Conservation (phyloP, 176 grass and related monocot genomes). For the Saccharum spontaneum region DNA sequence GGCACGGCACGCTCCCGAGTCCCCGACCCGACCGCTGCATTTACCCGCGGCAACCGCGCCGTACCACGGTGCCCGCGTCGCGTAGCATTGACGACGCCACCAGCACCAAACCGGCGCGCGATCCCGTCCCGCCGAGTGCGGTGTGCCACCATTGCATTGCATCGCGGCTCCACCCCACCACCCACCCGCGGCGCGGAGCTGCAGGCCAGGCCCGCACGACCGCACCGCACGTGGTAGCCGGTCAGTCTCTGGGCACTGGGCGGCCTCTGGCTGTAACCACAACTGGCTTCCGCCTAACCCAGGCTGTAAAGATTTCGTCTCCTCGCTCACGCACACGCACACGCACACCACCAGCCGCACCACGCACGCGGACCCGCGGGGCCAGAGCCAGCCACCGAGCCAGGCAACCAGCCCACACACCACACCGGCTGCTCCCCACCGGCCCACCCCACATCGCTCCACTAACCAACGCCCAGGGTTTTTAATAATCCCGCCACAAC, state of each 20-base stretch:
- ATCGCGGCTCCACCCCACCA: neutral
- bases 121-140: neutral
- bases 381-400: neutral
- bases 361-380: neutral
- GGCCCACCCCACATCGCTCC: conserved; percentile 30
- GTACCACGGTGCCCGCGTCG: neutral
- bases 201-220: too few relatives aligned
- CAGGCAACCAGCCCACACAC: neutral
- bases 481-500: conserved; percentile 31
- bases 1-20: neutral
- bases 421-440: conserved; percentile 9
- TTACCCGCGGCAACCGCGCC: conserved; percentile 1
- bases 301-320: conserved; percentile 31
- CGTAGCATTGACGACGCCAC: neutral
- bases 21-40: neutral
- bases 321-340: neutral
- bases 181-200: neutral
- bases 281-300: conserved; percentile 4
- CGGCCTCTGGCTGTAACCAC: neutral
- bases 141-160: neutral
- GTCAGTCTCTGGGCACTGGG: neutral
- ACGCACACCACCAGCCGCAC: neutral
- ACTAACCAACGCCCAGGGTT: conserved; percentile 21
- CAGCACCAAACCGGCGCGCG: neutral
- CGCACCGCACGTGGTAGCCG: conserved; percentile 2